Conservation (phyloP, 2,329 filamentous ascomycete genomes). For the Plenodomus lindquistii region DNA sequence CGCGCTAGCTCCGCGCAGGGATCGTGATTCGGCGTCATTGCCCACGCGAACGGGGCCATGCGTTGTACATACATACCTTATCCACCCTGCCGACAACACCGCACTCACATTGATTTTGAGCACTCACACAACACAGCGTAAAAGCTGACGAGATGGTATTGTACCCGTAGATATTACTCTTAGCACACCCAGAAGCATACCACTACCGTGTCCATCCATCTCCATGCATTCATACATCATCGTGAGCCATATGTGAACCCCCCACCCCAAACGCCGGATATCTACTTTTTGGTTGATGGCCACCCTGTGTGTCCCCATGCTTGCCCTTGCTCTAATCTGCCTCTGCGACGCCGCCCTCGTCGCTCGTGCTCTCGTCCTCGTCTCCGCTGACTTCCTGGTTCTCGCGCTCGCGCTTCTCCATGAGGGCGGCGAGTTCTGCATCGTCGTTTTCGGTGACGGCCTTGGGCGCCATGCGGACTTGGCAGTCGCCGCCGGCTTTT, state of each 20-base stretch:
- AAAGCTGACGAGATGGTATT: too few relatives aligned
- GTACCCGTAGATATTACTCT: too few relatives aligned
- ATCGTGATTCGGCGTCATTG: constrained; percentile 22
- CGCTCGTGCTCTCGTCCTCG: constrained; percentile 93
- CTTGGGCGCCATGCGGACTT: constrained; percentile 98
- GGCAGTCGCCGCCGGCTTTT: constrained; percentile 74
- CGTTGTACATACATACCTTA: background rate
- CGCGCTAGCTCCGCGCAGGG: constrained; percentile 5
- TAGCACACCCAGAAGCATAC: too few relatives aligned
- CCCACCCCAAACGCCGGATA: constrained; percentile 36
- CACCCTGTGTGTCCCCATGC: background rate
- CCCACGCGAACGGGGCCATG: constrained; percentile 2
- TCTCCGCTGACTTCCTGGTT: constrained; percentile 98
- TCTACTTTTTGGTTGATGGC: constrained; percentile 29
- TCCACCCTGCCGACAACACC: background rate
- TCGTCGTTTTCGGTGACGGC: constrained; percentile 98
- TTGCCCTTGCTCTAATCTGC: constrained; percentile 36
- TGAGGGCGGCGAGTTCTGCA: constrained; percentile 92
- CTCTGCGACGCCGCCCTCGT: constrained; percentile 67
- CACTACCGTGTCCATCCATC: too few relatives aligned
- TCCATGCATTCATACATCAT: too few relatives aligned
- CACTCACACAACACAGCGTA: too few relatives aligned
- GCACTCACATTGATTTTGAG: too few relatives aligned
- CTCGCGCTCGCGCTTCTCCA: constrained; percentile 98
- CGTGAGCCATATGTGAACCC: too few relatives aligned